Percentiles rank a stretch among this genome's conserved stretches.
Conservation (phyloP, 2,329 filamentous ascomycete genomes). For the Lithohypha guttulata region DNA sequence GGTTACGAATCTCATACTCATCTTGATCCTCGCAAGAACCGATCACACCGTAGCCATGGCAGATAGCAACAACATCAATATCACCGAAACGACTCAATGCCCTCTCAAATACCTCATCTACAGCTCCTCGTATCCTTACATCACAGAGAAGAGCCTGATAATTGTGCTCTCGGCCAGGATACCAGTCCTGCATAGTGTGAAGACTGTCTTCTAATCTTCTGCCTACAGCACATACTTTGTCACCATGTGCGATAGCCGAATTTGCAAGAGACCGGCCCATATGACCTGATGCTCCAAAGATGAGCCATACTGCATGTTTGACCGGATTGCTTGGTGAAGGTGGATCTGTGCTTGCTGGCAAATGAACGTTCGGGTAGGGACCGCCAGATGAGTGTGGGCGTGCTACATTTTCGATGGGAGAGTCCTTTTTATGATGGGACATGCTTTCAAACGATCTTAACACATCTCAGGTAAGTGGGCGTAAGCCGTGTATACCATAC, state of each 20-base stretch:
- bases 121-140: constrained; percentile 70
- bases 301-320: constrained; percentile 76
- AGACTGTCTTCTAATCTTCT: constrained; percentile 66
- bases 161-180: constrained; percentile 41
- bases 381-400: neutral
- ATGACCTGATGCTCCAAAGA: constrained; percentile 95
- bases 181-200: constrained; percentile 60
- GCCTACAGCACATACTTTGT: constrained; percentile 78
- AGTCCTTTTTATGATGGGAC: constrained; percentile 2
- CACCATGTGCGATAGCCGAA: constrained; percentile 65
- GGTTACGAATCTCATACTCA: constrained; percentile 84
- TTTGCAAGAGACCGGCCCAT: constrained; percentile 88
- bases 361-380: constrained; percentile 39
- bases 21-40: constrained; percentile 95
- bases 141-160: constrained; percentile 81
- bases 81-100: constrained; percentile 66
- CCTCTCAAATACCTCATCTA: constrained; percentile 57
- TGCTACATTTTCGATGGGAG: constrained; percentile 7
- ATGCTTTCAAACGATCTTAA: constrained; percentile 1
- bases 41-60: constrained; percentile 90
- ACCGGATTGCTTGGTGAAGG: constrained; percentile 59
- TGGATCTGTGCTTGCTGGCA: constrained; percentile 80
- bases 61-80: constrained; percentile 85
- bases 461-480: too few species aligned
- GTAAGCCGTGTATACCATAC: too few species aligned